phyloP scores from a whole-genome alignment of 805 yeast species.

The Clavispora santaluciae region DNA sequence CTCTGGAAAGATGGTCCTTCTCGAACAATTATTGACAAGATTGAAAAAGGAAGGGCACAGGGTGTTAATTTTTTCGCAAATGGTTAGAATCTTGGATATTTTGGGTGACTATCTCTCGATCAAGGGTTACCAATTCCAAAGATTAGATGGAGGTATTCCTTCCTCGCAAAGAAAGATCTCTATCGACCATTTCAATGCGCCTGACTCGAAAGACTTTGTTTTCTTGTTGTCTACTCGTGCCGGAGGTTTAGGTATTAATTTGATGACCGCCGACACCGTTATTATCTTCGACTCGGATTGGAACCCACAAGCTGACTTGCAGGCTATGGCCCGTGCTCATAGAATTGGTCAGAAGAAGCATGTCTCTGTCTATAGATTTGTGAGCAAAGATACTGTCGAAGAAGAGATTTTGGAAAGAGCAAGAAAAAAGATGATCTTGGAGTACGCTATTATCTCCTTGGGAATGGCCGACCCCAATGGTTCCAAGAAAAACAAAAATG shows the following conservation, averaged over 20 bases:
- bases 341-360: conserved; percentile 99
- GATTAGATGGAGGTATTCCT: conserved; percentile 95
- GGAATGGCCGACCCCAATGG: conserved; percentile 80
- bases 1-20: conserved; percentile 94
- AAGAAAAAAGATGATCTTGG: conserved; percentile 95
- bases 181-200: conserved; percentile 94
- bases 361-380: conserved; percentile 95
- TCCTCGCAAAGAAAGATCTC: conserved; percentile 90
- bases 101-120: conserved; percentile 88
- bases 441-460: conserved; percentile 92
- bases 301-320: conserved; percentile 99
- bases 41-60: conserved; percentile 92
- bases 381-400: conserved; percentile 97
- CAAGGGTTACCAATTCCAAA: conserved; percentile 82
- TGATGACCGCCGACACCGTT: conserved; percentile 99
- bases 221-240: conserved; percentile 93
- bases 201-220: conserved; percentile 86
- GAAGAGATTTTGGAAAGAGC: conserved; percentile 97
- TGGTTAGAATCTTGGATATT: conserved; percentile 95
- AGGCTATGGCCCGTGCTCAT: conserved; percentile 99
- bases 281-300: conserved; percentile 97
- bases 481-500: conserved; percentile 51
- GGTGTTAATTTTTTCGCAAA: conserved; percentile 90
- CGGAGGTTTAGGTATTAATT: conserved; percentile 96
- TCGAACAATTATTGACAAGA: conserved; percentile 83